These are phyloP conservation scores for Coelastrella sp. DNA, from an alignment of 139 green algal species.

Conservation along the genomic window DNA sequence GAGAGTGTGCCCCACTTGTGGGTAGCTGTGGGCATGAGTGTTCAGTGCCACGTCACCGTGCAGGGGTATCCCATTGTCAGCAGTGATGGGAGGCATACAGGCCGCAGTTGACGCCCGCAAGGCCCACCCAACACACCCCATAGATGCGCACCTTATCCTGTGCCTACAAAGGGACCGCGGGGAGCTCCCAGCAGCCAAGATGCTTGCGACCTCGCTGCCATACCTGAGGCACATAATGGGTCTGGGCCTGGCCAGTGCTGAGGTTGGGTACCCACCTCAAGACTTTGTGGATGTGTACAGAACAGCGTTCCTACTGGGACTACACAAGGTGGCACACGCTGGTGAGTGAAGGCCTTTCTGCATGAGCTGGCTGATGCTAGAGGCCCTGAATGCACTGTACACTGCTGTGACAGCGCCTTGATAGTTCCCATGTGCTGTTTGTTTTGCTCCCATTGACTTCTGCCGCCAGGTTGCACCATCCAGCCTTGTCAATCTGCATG, in stretches of 20 bases:
- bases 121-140: slow-evolving; percentile 31
- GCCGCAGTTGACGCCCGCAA: slow-evolving; percentile 10
- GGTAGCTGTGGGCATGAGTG: too few relatives aligned
- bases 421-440: too few relatives aligned
- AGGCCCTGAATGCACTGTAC: too few relatives aligned
- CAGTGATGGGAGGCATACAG: slow-evolving; percentile 32
- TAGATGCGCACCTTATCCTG: slow-evolving; percentile 60
- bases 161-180: slow-evolving; percentile 64
- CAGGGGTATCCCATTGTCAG: slow-evolving; percentile 41
- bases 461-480: too few relatives aligned
- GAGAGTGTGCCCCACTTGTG: too few relatives aligned
- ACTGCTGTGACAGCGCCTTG: too few relatives aligned
- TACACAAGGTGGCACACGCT: slow-evolving; percentile 62
- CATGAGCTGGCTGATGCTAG: not conserved
- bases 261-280: slow-evolving; percentile 51
- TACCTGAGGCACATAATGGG: slow-evolving; percentile 53
- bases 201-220: slow-evolving; percentile 45
- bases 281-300: slow-evolving; percentile 50
- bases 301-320: slow-evolving; percentile 40
- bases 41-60: not conserved
- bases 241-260: slow-evolving; percentile 68
- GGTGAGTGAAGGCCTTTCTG: slow-evolving; percentile 26
- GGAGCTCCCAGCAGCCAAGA: slow-evolving; percentile 29
- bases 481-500: too few relatives aligned
- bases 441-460: too few relatives aligned